Evolutionary conservation across 257 asterid genomes (phyloP), one percentile per base, ranked within the genome.

Genomic region (Fraxinus americana): DNA sequence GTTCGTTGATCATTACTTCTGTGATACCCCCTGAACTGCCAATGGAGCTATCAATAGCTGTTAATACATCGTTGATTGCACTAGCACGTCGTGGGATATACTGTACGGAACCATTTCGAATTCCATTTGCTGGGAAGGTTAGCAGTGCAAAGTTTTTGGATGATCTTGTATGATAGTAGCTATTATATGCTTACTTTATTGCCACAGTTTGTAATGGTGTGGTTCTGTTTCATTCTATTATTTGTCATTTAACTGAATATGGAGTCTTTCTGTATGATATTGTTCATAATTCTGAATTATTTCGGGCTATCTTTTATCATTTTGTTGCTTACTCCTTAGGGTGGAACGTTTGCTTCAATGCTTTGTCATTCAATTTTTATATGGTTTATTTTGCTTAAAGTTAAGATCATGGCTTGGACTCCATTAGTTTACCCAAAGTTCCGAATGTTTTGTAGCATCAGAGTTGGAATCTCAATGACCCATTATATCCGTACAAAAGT

Each of bases 1-100:
- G 99, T 86, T 93, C 98, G 32, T 85, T 96, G 88, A 96, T 96
- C 76, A 93, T 96, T 79, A 96, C 99, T 75, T 93, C 98, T 41
- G 99, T 96, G 76, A 96, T 96, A 79, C 99, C 99, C 11, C 99
- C 99, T 70, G 98, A 96, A 89, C 90, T 96, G 80, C 99, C 99
- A 57, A 93, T 96, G 99, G 99, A 96, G 82, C 87, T 96, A 79
- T 96, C 99, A 17, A 96, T 96, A 81, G 99, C 99, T 74, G 99
- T 96, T 84, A 96, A 96, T 86, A 93, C 99, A 67, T 96, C 99
- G 12, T 86, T 96, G 88, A 96, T 96, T 90, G 98, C 98, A 61
- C 86, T 96, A 76, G 99, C 96, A 66, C 88, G 97, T 19, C 93
- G 91, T 70, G 99, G 99, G 82, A 90, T 96, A 86, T 96, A 90